Evolutionary conservation across 305 asterid species (phyloP), one percentile per base, ranked within the genome.

Genomic region (Ajuga reptans): DNA sequence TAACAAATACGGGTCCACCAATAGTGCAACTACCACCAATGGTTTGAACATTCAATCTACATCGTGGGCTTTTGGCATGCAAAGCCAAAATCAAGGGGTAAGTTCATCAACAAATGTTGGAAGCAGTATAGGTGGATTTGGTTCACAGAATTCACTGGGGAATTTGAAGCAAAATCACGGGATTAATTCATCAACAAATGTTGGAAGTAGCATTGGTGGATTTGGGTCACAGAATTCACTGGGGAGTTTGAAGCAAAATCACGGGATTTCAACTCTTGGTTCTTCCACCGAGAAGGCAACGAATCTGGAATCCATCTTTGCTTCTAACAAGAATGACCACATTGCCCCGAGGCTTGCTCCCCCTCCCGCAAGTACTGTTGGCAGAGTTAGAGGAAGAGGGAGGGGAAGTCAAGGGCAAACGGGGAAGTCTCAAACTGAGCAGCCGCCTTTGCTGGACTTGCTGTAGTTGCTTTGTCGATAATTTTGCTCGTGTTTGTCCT

Each of bases 321-420:
- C 90, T 72, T 31, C 86, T 9, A 87, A 74, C 90, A 89, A 77
- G 82, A 85, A 78, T 53, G 95, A 89, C 71, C 87, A 84, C 18
- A 46, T 74, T 65, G 95, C 93, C 59, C 91, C 79, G 47, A 87
- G 93, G 84, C 92, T 91, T 57, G 99, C 97, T 78, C 99, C 99
- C 6, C 99, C 96, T 45, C 99, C 99, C 18, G 70, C 85, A 17
- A 78, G 86, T 65, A 84, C 95, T 9, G 92, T 89, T 47, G 92
- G 96, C 71, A 78, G 93, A 78, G 97, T 83, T 64, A 83, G 97
- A 75, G 97, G 96, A 53, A 85, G 92, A 68, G 97, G 96, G 52
- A 78, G 94, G 82, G 97, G 95, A 74, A 85, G 58, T 82, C 89
- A 78, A 74, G 91, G 86, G 58, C 87, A 74, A 68, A 75, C 45